Evolutionary conservation across 2,329 filamentous ascomycete species (phyloP).

Genomic region (Penicillium sp.): DNA sequence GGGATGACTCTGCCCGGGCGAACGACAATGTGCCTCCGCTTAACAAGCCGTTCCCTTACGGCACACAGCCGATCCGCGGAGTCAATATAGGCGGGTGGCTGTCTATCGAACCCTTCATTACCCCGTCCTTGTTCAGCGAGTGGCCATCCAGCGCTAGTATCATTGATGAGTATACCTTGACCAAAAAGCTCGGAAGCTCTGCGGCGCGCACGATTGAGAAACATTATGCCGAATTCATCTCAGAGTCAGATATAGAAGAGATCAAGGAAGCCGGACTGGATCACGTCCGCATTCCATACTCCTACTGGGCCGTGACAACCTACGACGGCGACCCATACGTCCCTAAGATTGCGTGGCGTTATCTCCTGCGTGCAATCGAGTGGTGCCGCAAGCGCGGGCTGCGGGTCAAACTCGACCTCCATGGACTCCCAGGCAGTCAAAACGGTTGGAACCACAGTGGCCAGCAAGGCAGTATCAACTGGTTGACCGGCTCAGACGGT

Average conservation of each 20-base stretch:
- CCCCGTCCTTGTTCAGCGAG: constrained; percentile 78
- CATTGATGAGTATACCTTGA: constrained; percentile 85
- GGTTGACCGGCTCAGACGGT: constrained; percentile 89
- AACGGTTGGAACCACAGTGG: constrained; percentile 99
- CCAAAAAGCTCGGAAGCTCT: constrained; percentile 63
- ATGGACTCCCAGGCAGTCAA: constrained; percentile 87
- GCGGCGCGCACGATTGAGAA: constrained; percentile 72
- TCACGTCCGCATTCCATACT: constrained; percentile 92
- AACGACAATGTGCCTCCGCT: constrained; percentile 79
- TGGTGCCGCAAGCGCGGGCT: constrained; percentile 90
- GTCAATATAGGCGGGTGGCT: constrained; percentile 96
- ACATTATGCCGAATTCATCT: constrained; percentile 88
- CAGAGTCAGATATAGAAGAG: constrained; percentile 75
- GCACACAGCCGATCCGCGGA: constrained; percentile 74
- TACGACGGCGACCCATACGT: constrained; percentile 88
- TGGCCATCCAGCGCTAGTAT: constrained; percentile 62
- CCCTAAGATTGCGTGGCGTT: constrained; percentile 83
- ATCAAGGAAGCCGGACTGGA: constrained; percentile 87
- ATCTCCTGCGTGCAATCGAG: constrained; percentile 87
- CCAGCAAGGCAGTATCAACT: constrained; percentile 72
- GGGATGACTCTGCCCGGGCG: constrained; percentile 76
- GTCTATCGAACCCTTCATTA: constrained; percentile 90
- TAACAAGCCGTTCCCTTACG: constrained; percentile 74
- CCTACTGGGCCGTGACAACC: constrained; percentile 87
- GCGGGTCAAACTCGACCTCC: constrained; percentile 87